phyloP scores from a whole-genome alignment of 768 basidiomycete species.

The Amylocystis lapponica region DNA sequence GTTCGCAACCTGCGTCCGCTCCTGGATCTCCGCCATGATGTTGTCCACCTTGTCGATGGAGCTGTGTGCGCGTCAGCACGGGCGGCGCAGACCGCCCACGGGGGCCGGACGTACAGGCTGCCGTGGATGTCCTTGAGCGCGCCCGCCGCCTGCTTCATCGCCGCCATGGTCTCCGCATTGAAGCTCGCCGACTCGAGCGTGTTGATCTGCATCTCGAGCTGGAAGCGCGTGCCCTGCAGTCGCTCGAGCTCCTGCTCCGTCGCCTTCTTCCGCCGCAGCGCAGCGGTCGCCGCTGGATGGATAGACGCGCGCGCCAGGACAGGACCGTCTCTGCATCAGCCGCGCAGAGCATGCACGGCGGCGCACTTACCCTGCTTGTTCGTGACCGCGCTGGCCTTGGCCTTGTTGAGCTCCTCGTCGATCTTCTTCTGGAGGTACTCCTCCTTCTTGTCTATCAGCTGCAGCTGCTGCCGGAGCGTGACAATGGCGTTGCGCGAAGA shows the following conservation, averaged over 20 bases:
- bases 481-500: conserved; percentile 91
- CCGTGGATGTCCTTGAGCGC: conserved; percentile 88
- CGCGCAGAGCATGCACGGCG: too few relatives aligned
- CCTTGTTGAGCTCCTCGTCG: conserved; percentile 89
- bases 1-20: conserved; percentile 86
- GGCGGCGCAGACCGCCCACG: not conserved
- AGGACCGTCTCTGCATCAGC: too few relatives aligned
- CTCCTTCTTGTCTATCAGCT: conserved; percentile 99
- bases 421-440: conserved; percentile 95
- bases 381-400: conserved; percentile 84
- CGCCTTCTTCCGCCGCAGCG: conserved; percentile 89
- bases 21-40: conserved; percentile 81
- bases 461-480: conserved; percentile 83
- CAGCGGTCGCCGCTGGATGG: conserved; percentile 73
- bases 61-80: conserved; percentile 33
- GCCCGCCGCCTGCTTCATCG: conserved; percentile 92
- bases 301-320: not conserved
- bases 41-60: conserved; percentile 84
- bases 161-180: conserved; percentile 94
- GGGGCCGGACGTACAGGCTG: conserved; percentile 62
- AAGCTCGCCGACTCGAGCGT: conserved; percentile 98
- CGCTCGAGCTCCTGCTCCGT: conserved; percentile 82
- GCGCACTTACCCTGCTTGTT: conserved; percentile 86
- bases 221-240: conserved; percentile 77
- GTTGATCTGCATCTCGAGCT: conserved; percentile 94